Percentiles rank a stretch among this genome's conserved stretches.
These are phyloP conservation scores for Verruconis gallopava DNA, from an alignment of 2,329 filamentous ascomycete genomes.

Conservation along the genomic window DNA sequence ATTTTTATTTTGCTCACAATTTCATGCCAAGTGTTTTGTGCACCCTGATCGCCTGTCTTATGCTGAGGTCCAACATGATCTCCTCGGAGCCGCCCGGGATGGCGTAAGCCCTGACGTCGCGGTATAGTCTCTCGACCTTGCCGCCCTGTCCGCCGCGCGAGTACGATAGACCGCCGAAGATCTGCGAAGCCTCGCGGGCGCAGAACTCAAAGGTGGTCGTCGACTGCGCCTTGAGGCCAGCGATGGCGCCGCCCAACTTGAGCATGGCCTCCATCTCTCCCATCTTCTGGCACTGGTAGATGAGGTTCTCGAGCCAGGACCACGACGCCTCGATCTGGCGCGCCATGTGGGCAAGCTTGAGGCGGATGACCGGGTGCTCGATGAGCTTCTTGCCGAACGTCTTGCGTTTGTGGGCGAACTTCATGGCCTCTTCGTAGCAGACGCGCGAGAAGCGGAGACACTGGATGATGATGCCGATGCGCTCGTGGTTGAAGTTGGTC, in stretches of 20 bases:
- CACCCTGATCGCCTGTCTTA: conserved; percentile 78
- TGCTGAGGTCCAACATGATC: conserved; percentile 96
- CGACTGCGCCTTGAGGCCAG: conserved; percentile 82
- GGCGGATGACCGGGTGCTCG: conserved; percentile 90
- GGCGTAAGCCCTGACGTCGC: conserved; percentile 90
- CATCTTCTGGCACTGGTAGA: conserved; percentile 91
- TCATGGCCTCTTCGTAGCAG: conserved; percentile 91
- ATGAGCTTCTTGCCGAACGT: conserved; percentile 96
- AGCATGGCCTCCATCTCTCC: conserved; percentile 91
- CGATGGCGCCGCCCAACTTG: conserved; percentile 87
- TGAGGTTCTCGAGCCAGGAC: conserved; percentile 89
- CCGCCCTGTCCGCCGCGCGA: conserved; percentile 86
- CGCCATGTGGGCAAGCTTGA: conserved; percentile 97
- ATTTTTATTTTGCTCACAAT: no score
- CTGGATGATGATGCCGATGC: conserved; percentile 97
- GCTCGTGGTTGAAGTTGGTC: conserved; percentile 99
- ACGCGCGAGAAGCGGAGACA: conserved; percentile 89
- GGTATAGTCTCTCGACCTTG: conserved; percentile 88
- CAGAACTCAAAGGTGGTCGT: conserved; percentile 97
- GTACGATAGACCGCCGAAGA: conserved; percentile 91
- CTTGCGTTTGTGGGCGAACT: conserved; percentile 92
- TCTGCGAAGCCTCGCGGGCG: conserved; percentile 89
- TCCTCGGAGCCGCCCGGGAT: conserved; percentile 91
- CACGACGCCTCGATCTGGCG: conserved; percentile 95
- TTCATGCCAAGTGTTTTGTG: conserved; percentile 93